Conservation (phyloP, 2,329 filamentous ascomycete species). For the Fusarium guadeloupense region DNA sequence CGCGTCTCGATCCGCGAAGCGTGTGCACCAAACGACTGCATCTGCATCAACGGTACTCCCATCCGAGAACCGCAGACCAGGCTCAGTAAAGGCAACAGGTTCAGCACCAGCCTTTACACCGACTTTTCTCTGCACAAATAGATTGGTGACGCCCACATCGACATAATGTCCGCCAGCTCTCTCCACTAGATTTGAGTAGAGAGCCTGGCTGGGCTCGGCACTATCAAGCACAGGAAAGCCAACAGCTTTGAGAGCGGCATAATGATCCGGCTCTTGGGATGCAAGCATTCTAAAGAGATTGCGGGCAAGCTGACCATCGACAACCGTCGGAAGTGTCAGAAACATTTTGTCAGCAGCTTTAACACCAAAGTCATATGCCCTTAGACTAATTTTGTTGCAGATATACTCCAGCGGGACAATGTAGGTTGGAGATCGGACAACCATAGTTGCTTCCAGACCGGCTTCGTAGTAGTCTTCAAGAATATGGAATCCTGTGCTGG, state of each 20-base stretch:
- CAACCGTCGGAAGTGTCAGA: slow-evolving; percentile 1
- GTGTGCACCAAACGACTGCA: slow-evolving; percentile 28
- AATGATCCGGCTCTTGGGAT: slow-evolving; percentile 18
- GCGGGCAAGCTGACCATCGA: slow-evolving; percentile 12
- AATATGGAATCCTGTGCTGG: slow-evolving; percentile 29
- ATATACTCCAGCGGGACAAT: slow-evolving; percentile 21
- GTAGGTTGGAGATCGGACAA: slow-evolving; percentile 29
- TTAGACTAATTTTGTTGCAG: slow-evolving; percentile 8
- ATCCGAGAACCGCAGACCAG: slow-evolving; percentile 20
- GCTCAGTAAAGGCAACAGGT: slow-evolving; percentile 1
- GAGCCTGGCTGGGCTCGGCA: background rate
- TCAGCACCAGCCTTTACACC: slow-evolving; percentile 9
- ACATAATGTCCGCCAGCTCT: slow-evolving; percentile 20
- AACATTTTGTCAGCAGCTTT: slow-evolving; percentile 12
- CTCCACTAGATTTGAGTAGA: slow-evolving; percentile 24
- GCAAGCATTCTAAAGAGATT: slow-evolving; percentile 13
- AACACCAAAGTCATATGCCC: slow-evolving; percentile 14
- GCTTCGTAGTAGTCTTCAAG: slow-evolving; percentile 18
- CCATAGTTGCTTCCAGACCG: slow-evolving; percentile 2
- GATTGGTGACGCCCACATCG: slow-evolving; percentile 10
- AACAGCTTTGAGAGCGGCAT: background rate
- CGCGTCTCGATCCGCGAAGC: slow-evolving; percentile 15
- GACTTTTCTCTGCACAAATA: slow-evolving; percentile 6
- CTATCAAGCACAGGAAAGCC: slow-evolving; percentile 23
- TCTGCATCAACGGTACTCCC: slow-evolving; percentile 1